Conservation (phyloP, 768 basidiomycete genomes). For the Agaricus bisporus region DNA sequence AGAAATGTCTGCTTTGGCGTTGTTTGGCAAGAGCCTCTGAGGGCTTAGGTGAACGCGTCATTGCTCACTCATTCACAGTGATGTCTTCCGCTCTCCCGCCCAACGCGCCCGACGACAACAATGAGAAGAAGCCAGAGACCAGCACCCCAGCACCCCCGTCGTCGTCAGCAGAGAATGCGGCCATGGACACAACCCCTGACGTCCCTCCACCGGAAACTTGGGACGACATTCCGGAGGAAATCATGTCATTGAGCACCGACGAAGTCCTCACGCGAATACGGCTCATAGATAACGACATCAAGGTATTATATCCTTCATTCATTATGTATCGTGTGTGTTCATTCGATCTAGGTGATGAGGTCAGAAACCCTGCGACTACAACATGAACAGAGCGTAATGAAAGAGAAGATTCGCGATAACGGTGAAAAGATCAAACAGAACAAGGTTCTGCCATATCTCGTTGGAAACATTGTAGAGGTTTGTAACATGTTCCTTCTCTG, state of each 20-base stretch:
- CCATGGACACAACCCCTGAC: slow-evolving; percentile 77
- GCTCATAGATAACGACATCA: slow-evolving; percentile 95
- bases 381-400: slow-evolving; percentile 95
- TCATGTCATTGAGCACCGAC: slow-evolving; percentile 70
- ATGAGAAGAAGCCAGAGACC: slow-evolving; percentile 48
- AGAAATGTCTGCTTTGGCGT: slow-evolving; percentile 2
- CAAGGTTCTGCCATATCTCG: slow-evolving; percentile 96
- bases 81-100: slow-evolving; percentile 61
- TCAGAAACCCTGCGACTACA: slow-evolving; percentile 88
- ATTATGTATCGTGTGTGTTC: background rate
- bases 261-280: slow-evolving; percentile 87
- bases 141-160: slow-evolving; percentile 26
- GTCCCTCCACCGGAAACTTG: slow-evolving; percentile 66
- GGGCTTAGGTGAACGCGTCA: slow-evolving; percentile 29
- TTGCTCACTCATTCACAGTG: slow-evolving; percentile 13
- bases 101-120: slow-evolving; percentile 40
- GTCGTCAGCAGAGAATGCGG: slow-evolving; percentile 25
- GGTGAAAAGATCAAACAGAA: slow-evolving; percentile 99
- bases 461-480: slow-evolving; percentile 97
- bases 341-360: slow-evolving; percentile 77
- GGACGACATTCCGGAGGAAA: slow-evolving; percentile 89
- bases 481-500: slow-evolving; percentile 15
- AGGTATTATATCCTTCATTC: slow-evolving; percentile 42
- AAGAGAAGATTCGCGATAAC: slow-evolving; percentile 97
- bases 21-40: slow-evolving; percentile 11